Evolutionary conservation across 495 filamentous ascomycete genomes (phyloP), one percentile per base, ranked within the genome.

Genomic region (Podospora pseudocomata): DNA sequence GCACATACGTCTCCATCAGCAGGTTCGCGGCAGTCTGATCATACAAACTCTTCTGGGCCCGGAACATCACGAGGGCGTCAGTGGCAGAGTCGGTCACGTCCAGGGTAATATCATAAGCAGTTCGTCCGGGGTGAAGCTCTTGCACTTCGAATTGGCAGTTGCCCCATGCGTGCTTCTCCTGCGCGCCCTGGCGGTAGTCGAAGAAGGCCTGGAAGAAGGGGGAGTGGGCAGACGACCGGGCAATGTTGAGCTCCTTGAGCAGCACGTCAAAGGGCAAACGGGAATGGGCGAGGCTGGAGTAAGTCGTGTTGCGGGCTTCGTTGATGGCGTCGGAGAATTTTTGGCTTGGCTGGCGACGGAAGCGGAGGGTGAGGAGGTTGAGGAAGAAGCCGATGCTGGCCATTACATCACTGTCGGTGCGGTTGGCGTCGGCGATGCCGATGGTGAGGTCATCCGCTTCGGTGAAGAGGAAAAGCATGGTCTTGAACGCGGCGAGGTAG

Each of bases 301-400:
- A 69, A 15, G 28, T 26, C 28, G 7, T 39, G 30, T 65, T 39
- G n/a, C 34, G 53, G 6, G 39, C 27, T 49, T 32, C 26, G 27
- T 20, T n/a, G 39, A 30, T 28, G 27, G 26, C 23, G 7, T 49
- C 9, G 0, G 9, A 11, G 39, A 49, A 49, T 11, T 49, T 49
- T 11, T 13, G 15, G 9, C 6, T 16, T 49, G 39, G 9, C 13
- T 11, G 39, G 30, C 15, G 13, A 27, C 53, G 67, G 71, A 84
- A 79, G 2, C 73, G 75, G 3, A 87, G 34, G 0, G 86, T 76
- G 0, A 88, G 73, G 2, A 86, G 65, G 63, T 89, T 86, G 9
- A 86, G 58, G 44, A 77, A 82, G 32, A 79, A 64, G 9, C 86
- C 81, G 18, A 87, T 69, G 15, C 66, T 81, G 4, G 67, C 63